These are phyloP conservation scores for Fremontodendron californicum DNA, from an alignment of 345 rosid genomes.

Conservation along the genomic window DNA sequence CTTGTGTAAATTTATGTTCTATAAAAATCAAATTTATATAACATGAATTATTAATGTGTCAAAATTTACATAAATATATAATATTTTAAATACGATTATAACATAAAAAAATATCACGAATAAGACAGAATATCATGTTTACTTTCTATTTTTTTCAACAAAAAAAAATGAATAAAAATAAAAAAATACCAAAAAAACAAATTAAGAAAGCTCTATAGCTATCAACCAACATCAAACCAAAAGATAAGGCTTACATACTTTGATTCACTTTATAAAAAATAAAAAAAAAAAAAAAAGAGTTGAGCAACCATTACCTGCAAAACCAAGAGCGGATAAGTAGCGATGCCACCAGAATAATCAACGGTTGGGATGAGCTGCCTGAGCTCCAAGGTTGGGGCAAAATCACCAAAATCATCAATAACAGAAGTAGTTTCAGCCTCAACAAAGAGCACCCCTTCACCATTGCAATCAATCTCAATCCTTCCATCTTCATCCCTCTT, in stretches of 20 bases:
- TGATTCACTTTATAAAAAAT: no score
- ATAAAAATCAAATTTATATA: neutral
- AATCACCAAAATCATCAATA: conserved; percentile 79
- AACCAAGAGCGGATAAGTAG: conserved; percentile 70
- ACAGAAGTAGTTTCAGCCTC: conserved; percentile 63
- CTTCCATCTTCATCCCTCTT: conserved; percentile 75
- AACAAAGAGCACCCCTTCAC: conserved; percentile 73
- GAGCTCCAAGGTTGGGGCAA: conserved; percentile 75
- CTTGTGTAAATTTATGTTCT: neutral
- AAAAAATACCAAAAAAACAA: no score
- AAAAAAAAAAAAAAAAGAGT: neutral
- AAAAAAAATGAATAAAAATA: no score
- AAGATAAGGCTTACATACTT: no score
- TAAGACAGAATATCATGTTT: no score
- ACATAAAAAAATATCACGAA: no score
- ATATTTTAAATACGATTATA: neutral
- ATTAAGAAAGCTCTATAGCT: no score
- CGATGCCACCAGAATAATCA: conserved; percentile 74
- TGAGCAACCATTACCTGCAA: conserved; percentile 52
- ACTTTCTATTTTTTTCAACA: no score
- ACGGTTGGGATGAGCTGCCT: conserved; percentile 79
- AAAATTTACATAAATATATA: neutral
- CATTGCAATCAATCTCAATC: conserved; percentile 85
- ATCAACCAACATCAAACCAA: no score
- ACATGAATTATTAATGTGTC: no score